Evolutionary conservation across 2,329 filamentous ascomycete species (phyloP).

Genomic region (Domatiomyces catenatus): DNA sequence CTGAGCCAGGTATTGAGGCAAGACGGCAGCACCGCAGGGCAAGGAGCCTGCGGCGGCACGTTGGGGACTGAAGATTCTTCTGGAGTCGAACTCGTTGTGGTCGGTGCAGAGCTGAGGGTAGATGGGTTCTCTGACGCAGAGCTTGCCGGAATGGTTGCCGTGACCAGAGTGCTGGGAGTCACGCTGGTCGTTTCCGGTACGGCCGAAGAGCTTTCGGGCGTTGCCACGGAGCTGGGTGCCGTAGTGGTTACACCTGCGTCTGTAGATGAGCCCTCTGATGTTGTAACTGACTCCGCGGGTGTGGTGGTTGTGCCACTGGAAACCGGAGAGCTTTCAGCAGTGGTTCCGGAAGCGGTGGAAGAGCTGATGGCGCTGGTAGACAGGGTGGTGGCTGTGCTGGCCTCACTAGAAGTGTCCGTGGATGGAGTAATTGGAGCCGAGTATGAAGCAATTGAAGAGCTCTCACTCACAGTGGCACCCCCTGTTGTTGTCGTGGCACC

Average conservation of each 20-base stretch:
- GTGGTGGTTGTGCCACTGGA: conserved; percentile 1
- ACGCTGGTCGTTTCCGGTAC: neutral
- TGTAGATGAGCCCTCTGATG: neutral
- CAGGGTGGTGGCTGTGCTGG: conserved; percentile 3
- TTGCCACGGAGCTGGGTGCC: neutral
- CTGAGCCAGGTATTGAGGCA: conserved; percentile 88
- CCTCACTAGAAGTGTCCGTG: conserved; percentile 1
- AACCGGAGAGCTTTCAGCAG: conserved; percentile 1
- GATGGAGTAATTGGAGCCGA: conserved; percentile 2
- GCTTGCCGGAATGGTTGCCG: conserved; percentile 1
- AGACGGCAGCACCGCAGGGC: conserved; percentile 61
- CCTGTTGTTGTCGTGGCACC: conserved; percentile 18
- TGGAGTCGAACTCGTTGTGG: conserved; percentile 19
- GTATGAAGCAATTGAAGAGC: conserved; percentile 1
- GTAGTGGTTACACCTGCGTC: neutral
- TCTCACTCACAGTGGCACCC: too few species aligned
- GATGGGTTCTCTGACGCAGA: conserved; percentile 1
- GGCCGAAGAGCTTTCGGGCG: neutral
- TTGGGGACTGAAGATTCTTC: conserved; percentile 4
- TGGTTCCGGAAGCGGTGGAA: neutral
- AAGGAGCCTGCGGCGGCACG: conserved; percentile 19
- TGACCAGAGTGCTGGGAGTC: conserved; percentile 1
- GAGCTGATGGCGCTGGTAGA: conserved; percentile 6
- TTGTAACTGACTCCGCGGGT: neutral
- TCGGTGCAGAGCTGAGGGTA: conserved; percentile 28